Evolutionary conservation across 148 eudicot species (phyloP), one percentile per base, ranked within the genome.

Genomic region (Beta vulgaris): DNA sequence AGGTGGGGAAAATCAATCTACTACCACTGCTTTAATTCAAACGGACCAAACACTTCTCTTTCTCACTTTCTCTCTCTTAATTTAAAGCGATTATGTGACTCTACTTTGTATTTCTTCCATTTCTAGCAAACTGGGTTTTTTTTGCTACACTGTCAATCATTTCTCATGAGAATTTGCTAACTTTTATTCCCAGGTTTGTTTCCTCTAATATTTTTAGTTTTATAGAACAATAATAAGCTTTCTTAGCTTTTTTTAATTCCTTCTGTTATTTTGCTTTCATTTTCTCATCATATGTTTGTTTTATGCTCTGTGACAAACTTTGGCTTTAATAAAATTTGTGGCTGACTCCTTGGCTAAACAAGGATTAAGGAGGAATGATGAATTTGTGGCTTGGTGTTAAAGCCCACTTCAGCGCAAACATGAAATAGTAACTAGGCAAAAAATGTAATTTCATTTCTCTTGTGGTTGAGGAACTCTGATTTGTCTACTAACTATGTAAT

Each of bases 1-100:
- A n/a, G n/a, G n/a, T n/a, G n/a, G n/a, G n/a, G n/a, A n/a, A n/a
- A n/a, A n/a, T n/a, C n/a, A n/a, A n/a, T n/a, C n/a, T n/a, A n/a
- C n/a, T n/a, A 34, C 49, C 71, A 60, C 55, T 60, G 44, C 81
- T 78, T 78, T 65, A 73, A 72, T 78, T 67, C 80, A 78, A 73
- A 73, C 65, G 42, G n/a, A 54, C 62, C 43, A 53, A 37, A n/a
- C 32, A 18, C 15, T n/a, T 4, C 48, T 7, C 55, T 48, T 49
- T 48, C 53, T 70, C 37, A 35, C 15, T 62, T 48, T 43, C 25
- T 32, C 15, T 21, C 54, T 39, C 18, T 35, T 69, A 31, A 55
- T 54, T 73, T 58, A 73, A 53, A 71, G 75, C 60, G 48, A 8
- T 34, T 34, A 63, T 69, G 49, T 42, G 31, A 15, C 31, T 23